A percentile compares a stretch with the other conserved stretches of the same genome.
phyloP scores from a whole-genome alignment of 352 stramenopile genomes.

The Phytophthora podocarpi region DNA sequence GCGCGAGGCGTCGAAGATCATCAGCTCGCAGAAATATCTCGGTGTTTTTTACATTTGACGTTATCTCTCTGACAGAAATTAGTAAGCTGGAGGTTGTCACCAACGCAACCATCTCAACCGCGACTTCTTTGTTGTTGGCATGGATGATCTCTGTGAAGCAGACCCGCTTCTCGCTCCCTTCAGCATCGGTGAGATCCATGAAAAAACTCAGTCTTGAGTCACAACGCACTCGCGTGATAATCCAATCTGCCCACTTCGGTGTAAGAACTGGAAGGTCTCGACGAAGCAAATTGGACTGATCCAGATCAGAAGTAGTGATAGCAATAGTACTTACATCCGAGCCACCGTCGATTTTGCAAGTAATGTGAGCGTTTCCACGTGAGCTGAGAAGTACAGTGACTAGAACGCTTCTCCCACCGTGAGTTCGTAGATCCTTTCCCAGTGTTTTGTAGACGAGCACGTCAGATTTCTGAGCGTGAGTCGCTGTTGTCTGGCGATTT shows the following conservation, averaged over 20 bases:
- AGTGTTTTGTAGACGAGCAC: constrained; percentile 48
- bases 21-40: constrained; percentile 26
- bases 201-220: constrained; percentile 28
- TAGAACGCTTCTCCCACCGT: constrained; percentile 15
- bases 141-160: constrained; percentile 31
- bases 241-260: constrained; percentile 44
- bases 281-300: constrained; percentile 31
- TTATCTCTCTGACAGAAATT: constrained; percentile 13
- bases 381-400: constrained; percentile 51
- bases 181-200: constrained; percentile 32
- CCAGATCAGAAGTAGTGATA: constrained; percentile 30
- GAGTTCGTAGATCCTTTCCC: constrained; percentile 41
- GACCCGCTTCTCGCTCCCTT: constrained; percentile 4
- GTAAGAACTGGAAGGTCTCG: constrained; percentile 40
- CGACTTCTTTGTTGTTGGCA: constrained; percentile 10
- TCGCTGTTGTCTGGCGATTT: neutral
- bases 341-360: constrained; percentile 21
- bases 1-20: constrained; percentile 27
- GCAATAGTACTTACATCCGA: constrained; percentile 6
- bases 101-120: constrained; percentile 32
- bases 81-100: constrained; percentile 26
- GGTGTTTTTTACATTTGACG: neutral
- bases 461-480: neutral
- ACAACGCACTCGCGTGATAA: constrained; percentile 34
- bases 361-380: constrained; percentile 29